These are phyloP conservation scores for Hyparrhenia diplandra DNA, from an alignment of 176 grass and related monocot genomes.

Conservation along the genomic window DNA sequence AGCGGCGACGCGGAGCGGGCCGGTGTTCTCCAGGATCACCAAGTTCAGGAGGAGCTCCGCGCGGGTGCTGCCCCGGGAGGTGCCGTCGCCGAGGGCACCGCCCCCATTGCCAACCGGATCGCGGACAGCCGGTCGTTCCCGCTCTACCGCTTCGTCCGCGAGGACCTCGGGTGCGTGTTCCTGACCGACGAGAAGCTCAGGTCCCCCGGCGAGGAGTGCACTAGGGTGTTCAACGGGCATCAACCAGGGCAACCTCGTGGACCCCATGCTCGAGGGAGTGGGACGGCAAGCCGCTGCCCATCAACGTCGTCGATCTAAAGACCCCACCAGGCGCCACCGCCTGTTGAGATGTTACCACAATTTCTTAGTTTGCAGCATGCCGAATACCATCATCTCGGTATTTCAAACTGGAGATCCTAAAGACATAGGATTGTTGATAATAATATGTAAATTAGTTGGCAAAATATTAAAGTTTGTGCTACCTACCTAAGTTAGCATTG, in stretches of 20 bases:
- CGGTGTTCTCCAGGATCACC: conserved; percentile 71
- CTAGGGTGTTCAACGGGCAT: conserved; percentile 72
- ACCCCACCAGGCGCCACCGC: neutral
- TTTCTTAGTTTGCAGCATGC: too few species aligned
- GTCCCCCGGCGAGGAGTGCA: too few species aligned
- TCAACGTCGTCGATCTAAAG: conserved; percentile 34
- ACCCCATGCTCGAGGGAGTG: conserved; percentile 81
- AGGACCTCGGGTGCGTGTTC: conserved; percentile 74
- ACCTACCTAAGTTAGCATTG: too few species aligned
- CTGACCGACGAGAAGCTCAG: conserved; percentile 78
- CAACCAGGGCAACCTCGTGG: conserved; percentile 65
- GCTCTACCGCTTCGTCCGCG: conserved; percentile 66
- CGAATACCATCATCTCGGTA: too few species aligned
- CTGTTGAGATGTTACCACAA: too few species aligned
- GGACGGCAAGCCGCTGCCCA: conserved; percentile 81
- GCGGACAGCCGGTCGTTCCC: conserved; percentile 64
- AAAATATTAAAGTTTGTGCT: too few species aligned
- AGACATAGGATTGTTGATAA: too few species aligned
- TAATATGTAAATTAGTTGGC: too few species aligned
- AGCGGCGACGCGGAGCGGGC: conserved; percentile 53
- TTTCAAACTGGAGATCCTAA: too few species aligned
- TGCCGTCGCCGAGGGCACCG: conserved; percentile 38
- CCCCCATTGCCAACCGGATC: conserved; percentile 57
- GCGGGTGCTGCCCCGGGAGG: too few species aligned
- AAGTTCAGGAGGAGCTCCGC: conserved; percentile 64